phyloP scores from a whole-genome alignment of 345 rosid genomes.

The Psidium friedrichsthalianum region DNA sequence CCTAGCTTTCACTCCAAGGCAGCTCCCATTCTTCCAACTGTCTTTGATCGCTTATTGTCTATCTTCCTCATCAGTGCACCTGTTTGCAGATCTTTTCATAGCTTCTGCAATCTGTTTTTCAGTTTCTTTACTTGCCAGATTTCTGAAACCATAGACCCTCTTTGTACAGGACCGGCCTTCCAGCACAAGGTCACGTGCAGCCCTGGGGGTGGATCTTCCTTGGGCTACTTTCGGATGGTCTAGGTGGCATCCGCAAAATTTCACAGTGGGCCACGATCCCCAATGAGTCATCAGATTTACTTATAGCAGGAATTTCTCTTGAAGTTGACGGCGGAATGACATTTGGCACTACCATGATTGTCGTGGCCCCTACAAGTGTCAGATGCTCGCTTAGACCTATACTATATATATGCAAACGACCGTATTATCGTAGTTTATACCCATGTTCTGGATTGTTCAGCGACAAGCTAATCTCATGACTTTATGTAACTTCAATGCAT shows the following conservation, averaged over 20 bases:
- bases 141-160: neutral
- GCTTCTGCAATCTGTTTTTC: neutral
- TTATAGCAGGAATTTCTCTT: neutral
- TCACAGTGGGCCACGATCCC: neutral
- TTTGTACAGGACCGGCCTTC: constrained; percentile 34
- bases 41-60: neutral
- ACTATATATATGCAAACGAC: no score
- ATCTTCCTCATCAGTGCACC: neutral
- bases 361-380: neutral
- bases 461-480: no score
- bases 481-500: no score
- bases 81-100: neutral
- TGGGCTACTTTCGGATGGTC: constrained; percentile 37
- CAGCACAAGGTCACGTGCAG: constrained; percentile 47
- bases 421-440: no score
- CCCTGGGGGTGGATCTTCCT: constrained; percentile 33
- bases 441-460: no score
- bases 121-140: neutral
- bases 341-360: neutral
- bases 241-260: constrained; percentile 4
- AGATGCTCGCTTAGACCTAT: no score
- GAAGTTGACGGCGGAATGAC: neutral
- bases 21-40: no score
- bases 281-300: neutral
- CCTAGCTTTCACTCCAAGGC: no score